These are phyloP conservation scores for Secale cereale DNA, from an alignment of 176 grass and related monocot genomes.

Conservation along the genomic window DNA sequence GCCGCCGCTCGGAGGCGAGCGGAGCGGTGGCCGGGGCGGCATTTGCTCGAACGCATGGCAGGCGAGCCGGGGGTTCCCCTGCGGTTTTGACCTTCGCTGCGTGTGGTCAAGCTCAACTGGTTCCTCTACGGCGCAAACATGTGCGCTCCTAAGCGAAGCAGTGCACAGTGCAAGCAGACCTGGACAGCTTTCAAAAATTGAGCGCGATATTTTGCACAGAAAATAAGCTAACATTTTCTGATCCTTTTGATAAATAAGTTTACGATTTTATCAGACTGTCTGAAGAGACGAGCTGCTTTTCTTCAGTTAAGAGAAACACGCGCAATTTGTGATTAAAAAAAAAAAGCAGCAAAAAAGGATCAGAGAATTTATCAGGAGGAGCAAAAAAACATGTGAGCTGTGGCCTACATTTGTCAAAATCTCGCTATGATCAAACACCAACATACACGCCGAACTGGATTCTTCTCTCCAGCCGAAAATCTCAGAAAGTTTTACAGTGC, in stretches of 20 bases:
- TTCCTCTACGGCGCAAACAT: not conserved
- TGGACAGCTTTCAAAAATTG: not conserved
- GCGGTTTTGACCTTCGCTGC: not conserved
- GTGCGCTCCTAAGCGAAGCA: not conserved
- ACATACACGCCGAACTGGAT: not conserved
- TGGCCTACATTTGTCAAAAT: slow-evolving; percentile 6
- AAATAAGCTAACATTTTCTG: not conserved
- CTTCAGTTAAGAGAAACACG: not conserved
- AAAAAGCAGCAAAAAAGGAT: not conserved
- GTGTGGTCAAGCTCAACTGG: not conserved
- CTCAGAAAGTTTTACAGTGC: slow-evolving; percentile 7
- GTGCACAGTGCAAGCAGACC: not conserved
- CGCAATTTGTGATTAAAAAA: not conserved
- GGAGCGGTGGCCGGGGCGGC: not conserved
- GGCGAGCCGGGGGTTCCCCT: not conserved
- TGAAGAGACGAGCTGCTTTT: too few relatives aligned
- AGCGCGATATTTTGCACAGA: not conserved
- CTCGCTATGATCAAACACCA: slow-evolving; percentile 7
- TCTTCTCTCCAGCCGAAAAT: not conserved
- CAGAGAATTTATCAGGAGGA: not conserved
- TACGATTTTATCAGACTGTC: not conserved
- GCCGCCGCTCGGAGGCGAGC: not conserved
- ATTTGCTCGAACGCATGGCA: slow-evolving; percentile 28
- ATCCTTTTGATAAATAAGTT: not conserved
- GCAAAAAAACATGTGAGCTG: slow-evolving; percentile 5